phyloP scores from a whole-genome alignment of 2,329 filamentous ascomycete species.

The Hymenoscyphus infarciens region DNA sequence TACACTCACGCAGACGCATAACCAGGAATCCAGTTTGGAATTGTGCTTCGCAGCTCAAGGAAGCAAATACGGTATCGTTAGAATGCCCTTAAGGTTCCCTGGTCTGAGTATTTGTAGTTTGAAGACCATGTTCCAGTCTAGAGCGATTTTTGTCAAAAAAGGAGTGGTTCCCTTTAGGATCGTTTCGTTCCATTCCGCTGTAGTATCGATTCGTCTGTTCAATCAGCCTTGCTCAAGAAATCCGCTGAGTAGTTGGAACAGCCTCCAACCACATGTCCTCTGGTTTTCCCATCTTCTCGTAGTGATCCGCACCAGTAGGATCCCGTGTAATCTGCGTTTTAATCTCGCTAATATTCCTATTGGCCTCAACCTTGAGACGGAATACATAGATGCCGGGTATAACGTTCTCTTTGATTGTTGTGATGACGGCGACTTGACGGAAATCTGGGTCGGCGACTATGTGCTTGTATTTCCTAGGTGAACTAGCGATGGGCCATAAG shows the following conservation, averaged over 20 bases:
- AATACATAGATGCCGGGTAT: slow-evolving; percentile 10
- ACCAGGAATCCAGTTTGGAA: slow-evolving; percentile 11
- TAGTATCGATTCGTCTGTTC: slow-evolving; percentile 12
- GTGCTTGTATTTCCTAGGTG: slow-evolving; percentile 9
- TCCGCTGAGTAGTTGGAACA: slow-evolving; percentile 7
- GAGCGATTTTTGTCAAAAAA: slow-evolving; percentile 10
- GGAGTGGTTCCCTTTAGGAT: slow-evolving; percentile 9
- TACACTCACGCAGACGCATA: slow-evolving; percentile 9
- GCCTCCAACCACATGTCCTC: slow-evolving; percentile 12
- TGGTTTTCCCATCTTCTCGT: slow-evolving; percentile 11
- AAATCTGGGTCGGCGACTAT: slow-evolving; percentile 7
- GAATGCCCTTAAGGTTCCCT: slow-evolving; percentile 13
- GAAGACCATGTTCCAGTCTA: slow-evolving; percentile 5
- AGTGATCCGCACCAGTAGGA: slow-evolving; percentile 5
- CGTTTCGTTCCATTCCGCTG: slow-evolving; percentile 11
- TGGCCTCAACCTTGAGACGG: slow-evolving; percentile 5
- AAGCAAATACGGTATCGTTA: slow-evolving; percentile 12
- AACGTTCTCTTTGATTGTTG: slow-evolving; percentile 8
- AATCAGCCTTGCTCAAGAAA: slow-evolving; percentile 7
- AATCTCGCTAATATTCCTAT: slow-evolving; percentile 13
- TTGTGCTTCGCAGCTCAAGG: slow-evolving; percentile 13
- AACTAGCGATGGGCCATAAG: slow-evolving; percentile 2
- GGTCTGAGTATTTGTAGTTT: slow-evolving; percentile 11
- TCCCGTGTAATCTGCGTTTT: slow-evolving; percentile 14
- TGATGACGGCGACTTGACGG: slow-evolving; percentile 12